phyloP scores from a whole-genome alignment of 2,329 filamentous ascomycete species.

The Madurella mycetomatis region DNA sequence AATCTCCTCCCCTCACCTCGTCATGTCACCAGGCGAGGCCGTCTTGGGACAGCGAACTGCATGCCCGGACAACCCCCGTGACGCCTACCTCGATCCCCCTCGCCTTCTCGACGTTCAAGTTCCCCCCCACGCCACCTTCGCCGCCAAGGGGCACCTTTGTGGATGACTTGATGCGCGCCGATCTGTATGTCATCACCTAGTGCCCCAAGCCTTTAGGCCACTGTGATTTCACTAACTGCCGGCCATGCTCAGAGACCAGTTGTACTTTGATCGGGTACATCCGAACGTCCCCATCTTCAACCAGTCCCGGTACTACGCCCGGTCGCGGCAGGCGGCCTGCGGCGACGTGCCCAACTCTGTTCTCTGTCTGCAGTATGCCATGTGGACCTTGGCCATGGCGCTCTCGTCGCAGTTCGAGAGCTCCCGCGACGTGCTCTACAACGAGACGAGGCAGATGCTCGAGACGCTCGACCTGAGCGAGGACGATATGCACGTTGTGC shows the following conservation, averaged over 20 bases:
- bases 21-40: conserved; percentile 14
- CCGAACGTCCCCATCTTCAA: conserved; percentile 29
- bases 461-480: conserved; percentile 25
- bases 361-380: conserved; percentile 29
- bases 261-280: conserved; percentile 30
- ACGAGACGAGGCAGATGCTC: conserved; percentile 26
- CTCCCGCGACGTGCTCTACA: conserved; percentile 24
- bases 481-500: conserved; percentile 12
- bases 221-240: not conserved
- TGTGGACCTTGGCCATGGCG: conserved; percentile 31
- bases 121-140: conserved; percentile 21
- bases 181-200: conserved; percentile 16
- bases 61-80: conserved; percentile 17
- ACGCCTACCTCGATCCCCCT: conserved; percentile 16
- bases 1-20: conserved; percentile 12
- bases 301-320: conserved; percentile 25
- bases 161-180: conserved; percentile 23
- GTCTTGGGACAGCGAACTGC: conserved; percentile 20
- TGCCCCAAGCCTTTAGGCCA: not conserved
- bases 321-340: conserved; percentile 15
- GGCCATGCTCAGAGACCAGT: conserved; percentile 20
- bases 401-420: conserved; percentile 30
- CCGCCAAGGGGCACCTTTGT: conserved; percentile 18
- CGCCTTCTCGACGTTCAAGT: conserved; percentile 17
- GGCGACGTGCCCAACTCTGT: conserved; percentile 15